Conservation (phyloP, 202 grass and related monocot genomes). For the Hordeum pubiflorum region DNA sequence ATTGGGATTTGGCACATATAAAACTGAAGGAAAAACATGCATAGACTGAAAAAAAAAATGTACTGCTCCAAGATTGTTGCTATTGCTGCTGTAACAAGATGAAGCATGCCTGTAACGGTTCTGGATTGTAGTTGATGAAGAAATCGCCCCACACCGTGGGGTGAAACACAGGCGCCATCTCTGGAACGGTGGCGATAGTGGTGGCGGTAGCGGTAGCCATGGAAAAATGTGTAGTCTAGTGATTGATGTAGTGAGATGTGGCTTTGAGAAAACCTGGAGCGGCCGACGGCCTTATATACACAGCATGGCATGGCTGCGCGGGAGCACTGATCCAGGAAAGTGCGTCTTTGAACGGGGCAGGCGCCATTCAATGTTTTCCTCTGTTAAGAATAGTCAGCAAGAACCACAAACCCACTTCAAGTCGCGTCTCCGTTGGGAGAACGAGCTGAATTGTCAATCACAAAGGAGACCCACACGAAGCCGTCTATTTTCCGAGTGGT, state of each 20-base stretch:
- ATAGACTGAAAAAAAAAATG: not conserved
- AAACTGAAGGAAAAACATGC: not conserved
- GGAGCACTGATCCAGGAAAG: too few relatives aligned
- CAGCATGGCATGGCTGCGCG: not conserved
- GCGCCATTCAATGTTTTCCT: too few relatives aligned
- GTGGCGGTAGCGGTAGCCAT: not conserved
- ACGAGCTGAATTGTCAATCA: too few relatives aligned
- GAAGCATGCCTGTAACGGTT: slow-evolving; percentile 15
- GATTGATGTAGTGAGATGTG: not conserved
- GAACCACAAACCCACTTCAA: too few relatives aligned
- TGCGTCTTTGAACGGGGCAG: too few relatives aligned
- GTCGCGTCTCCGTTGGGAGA: too few relatives aligned
- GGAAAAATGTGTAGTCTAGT: not conserved
- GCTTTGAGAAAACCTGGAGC: not conserved
- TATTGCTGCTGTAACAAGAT: not conserved
- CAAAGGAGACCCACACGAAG: too few relatives aligned
- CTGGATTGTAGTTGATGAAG: slow-evolving; percentile 22
- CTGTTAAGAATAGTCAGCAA: too few relatives aligned
- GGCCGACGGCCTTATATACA: slow-evolving; percentile 7
- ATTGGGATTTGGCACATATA: too few relatives aligned
- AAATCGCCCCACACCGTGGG: slow-evolving; percentile 33
- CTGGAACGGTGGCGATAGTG: not conserved
- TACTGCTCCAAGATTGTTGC: not conserved
- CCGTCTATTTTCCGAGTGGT: too few relatives aligned
- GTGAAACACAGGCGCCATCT: slow-evolving; percentile 2